A percentile compares a stretch with the other conserved stretches of the same genome.
Evolutionary conservation across 768 basidiomycete species (phyloP).

Genomic region (Leccinum rimulosum): DNA sequence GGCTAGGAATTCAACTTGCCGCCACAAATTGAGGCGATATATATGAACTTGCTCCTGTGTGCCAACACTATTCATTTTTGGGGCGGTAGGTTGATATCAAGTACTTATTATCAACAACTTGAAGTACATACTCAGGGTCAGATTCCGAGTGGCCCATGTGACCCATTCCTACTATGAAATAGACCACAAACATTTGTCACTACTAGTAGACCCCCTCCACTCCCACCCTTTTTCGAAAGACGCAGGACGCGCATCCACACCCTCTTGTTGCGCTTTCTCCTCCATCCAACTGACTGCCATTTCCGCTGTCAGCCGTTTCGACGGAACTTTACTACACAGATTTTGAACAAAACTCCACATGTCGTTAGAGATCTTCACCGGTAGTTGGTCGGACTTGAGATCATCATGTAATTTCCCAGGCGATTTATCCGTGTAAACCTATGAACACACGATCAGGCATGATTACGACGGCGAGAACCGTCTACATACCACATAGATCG

Average conservation of each 20-base stretch:
- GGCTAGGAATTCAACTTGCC: no score
- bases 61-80: no score
- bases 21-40: no score
- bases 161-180: not conserved
- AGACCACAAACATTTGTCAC: slow-evolving; percentile 14
- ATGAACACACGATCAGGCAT: not conserved
- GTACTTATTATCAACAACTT: no score
- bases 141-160: no score
- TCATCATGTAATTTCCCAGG: not conserved
- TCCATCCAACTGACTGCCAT: slow-evolving; percentile 26
- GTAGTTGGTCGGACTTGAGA: slow-evolving; percentile 5
- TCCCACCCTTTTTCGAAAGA: slow-evolving; percentile 22
- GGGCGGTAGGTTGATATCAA: no score
- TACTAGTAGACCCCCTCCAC: not conserved
- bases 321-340: slow-evolving; percentile 24
- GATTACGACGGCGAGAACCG: not conserved
- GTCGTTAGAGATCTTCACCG: slow-evolving; percentile 14
- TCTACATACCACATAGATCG: slow-evolving; percentile 37
- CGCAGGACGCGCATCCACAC: slow-evolving; percentile 1
- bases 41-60: no score
- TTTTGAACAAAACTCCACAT: slow-evolving; percentile 32
- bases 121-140: no score
- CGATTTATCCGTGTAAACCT: slow-evolving; percentile 17
- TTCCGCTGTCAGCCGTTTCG: slow-evolving; percentile 23
- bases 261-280: slow-evolving; percentile 10